phyloP scores from a whole-genome alignment of 345 rosid genomes.

The Citrus cavaleriei region DNA sequence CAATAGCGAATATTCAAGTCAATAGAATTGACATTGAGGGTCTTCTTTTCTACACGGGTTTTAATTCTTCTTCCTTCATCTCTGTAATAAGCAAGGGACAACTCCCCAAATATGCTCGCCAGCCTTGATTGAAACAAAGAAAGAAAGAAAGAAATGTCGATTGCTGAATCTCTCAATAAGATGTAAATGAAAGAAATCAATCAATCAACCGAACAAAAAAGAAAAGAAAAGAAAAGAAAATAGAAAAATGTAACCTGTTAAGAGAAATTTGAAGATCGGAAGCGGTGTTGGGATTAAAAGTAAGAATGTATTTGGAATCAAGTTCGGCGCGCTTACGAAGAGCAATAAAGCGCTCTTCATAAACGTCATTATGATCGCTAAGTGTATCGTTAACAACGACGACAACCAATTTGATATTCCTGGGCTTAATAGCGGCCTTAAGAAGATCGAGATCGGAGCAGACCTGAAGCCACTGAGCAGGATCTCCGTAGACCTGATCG shows the following conservation, averaged over 20 bases:
- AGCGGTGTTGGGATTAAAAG: slow-evolving; percentile 45
- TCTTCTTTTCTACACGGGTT: slow-evolving; percentile 73
- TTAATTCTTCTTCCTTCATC: slow-evolving; percentile 82
- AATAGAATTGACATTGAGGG: slow-evolving; percentile 40
- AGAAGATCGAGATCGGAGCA: slow-evolving; percentile 80
- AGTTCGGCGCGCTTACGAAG: slow-evolving; percentile 87
- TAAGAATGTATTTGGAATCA: slow-evolving; percentile 63
- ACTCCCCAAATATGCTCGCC: slow-evolving; percentile 53
- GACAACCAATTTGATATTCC: slow-evolving; percentile 68
- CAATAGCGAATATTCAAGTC: slow-evolving; percentile 79
- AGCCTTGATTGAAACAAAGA: slow-evolving; percentile 43
- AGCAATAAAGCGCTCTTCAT: slow-evolving; percentile 82
- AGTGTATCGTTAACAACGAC: slow-evolving; percentile 35
- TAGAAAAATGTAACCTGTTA: slow-evolving; percentile 28
- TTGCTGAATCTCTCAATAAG: too few relatives aligned
- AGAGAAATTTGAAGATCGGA: slow-evolving; percentile 58
- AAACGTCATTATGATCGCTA: slow-evolving; percentile 52
- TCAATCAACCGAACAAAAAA: too few relatives aligned
- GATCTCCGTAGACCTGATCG: slow-evolving; percentile 74
- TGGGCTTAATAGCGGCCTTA: slow-evolving; percentile 59
- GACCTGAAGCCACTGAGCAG: slow-evolving; percentile 90
- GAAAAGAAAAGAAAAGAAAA: too few relatives aligned
- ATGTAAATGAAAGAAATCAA: too few relatives aligned
- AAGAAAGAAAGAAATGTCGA: neutral
- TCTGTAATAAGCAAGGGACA: slow-evolving; percentile 63